Evolutionary conservation across 2,329 filamentous ascomycete genomes (phyloP).

Genomic region (Bipolaris victoriae): DNA sequence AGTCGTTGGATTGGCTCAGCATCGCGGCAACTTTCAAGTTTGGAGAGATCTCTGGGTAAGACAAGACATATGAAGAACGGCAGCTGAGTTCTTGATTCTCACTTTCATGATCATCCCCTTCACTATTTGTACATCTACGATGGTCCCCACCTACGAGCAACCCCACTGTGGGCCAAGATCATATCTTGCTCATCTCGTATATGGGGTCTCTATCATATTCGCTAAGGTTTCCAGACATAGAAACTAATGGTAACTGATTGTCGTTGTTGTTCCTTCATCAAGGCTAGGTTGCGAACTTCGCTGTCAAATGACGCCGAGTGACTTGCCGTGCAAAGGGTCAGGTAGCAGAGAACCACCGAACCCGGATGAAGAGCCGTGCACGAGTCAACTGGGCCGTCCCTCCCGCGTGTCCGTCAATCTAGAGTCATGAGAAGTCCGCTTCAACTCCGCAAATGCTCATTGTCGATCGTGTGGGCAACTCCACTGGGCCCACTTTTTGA

Average conservation of each 20-base stretch:
- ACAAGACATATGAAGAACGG: background rate
- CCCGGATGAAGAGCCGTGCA: constrained; percentile 14
- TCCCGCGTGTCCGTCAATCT: too few relatives aligned
- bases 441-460: too few relatives aligned
- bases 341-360: constrained; percentile 41
- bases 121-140: constrained; percentile 2
- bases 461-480: background rate
- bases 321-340: constrained; percentile 38
- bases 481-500: background rate
- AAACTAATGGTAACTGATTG: background rate
- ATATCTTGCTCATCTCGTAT: too few relatives aligned
- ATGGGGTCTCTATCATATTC: too few relatives aligned
- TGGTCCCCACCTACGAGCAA: too few relatives aligned
- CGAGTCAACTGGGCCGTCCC: background rate
- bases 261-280: constrained; percentile 7
- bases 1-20: background rate
- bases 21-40: constrained; percentile 1
- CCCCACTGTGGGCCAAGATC: too few relatives aligned
- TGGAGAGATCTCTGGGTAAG: background rate
- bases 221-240: background rate
- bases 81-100: background rate
- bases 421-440: too few relatives aligned
- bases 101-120: background rate
- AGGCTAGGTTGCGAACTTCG: constrained; percentile 1
- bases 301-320: constrained; percentile 7